Base-by-base conservation (phyloP, 108 stramenopile species). In the Nitzschia palea region DNA sequence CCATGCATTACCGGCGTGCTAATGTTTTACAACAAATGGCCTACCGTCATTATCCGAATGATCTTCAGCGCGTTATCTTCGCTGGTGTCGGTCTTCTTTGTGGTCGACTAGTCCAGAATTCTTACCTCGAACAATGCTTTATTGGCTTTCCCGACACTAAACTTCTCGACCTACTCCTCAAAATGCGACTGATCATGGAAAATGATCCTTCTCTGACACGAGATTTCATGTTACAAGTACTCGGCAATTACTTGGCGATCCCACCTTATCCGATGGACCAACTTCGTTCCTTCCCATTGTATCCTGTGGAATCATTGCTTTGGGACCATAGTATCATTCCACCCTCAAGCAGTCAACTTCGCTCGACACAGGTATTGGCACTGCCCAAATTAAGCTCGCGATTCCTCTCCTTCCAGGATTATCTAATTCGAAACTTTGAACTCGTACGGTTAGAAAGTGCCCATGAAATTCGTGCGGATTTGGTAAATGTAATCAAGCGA, bases 381-480 rank as follows among this genome's bases (percentile, higher is more conserved):
- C 67, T 98, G 31, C 97, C 97, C 27, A 97, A 97, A 68, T 75
- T 98, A 28, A 87, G 86, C 66, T 65, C 93, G 12, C 87, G 88
- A 64, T 98, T 93, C 64, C 78, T 98, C 22, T 96, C 96, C 3
- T 82, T 88, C 45, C 71, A 80, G 28, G 98, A 98, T 74, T 97
- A 97, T 77, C 67, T 98, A 4, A 56, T 91, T 33, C 82, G 98
- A 17, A 95, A 86, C 71, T 98, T 93, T 77, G 84, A 91, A 25
- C 79, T 98, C 33, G 89, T 89, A 40, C 86, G 92, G 20, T 62
- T 97, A 15, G 97, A 97, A 75, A 86, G 79, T 40, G 95, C 98
- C 0, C 96, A 96, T 59, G 96, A 95, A 63, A 97, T 98, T 57
- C 79, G 98, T 30, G 78, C 76, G 1, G 98, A 97, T 67, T 61